Evolutionary conservation across 352 stramenopile genomes (phyloP).

Genomic region (Thraustochytrium striatum): DNA sequence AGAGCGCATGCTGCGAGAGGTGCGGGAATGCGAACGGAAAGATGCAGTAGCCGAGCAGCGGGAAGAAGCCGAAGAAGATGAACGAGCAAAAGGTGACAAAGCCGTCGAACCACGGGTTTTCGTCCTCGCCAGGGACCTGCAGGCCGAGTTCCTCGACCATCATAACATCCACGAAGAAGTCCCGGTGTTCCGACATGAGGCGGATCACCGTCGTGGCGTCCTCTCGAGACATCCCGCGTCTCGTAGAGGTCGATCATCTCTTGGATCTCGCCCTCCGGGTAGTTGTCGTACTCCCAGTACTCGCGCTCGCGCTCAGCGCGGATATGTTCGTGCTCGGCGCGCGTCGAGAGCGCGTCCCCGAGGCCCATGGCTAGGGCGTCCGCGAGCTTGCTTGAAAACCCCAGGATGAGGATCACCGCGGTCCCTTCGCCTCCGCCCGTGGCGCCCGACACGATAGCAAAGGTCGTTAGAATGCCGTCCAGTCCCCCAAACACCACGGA

Average conservation of each 20-base stretch:
- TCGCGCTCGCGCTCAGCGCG: conserved; percentile 75
- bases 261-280: conserved; percentile 71
- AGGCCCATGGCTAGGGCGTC: conserved; percentile 85
- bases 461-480: conserved; percentile 87
- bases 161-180: conserved; percentile 88
- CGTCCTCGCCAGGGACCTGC: conserved; percentile 79
- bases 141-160: conserved; percentile 86
- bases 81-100: conserved; percentile 83
- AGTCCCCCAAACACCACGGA: conserved; percentile 78
- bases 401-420: conserved; percentile 82
- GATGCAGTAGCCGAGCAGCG: conserved; percentile 84
- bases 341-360: conserved; percentile 79
- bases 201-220: conserved; percentile 75
- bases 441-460: conserved; percentile 82
- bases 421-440: conserved; percentile 73
- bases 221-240: conserved; percentile 74
- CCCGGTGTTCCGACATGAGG: conserved; percentile 64
- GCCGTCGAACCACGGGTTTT: conserved; percentile 68
- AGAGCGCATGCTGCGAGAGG: conserved; percentile 70
- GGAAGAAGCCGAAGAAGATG: conserved; percentile 81
- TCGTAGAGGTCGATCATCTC: conserved; percentile 89
- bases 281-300: conserved; percentile 67
- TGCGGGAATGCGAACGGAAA: conserved; percentile 64
- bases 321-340: conserved; percentile 77
- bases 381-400: conserved; percentile 77